Evolutionary conservation across 2,329 filamentous ascomycete genomes (phyloP), one percentile per base, ranked within the genome.

Genomic region (Botrytis pseudocinerea): DNA sequence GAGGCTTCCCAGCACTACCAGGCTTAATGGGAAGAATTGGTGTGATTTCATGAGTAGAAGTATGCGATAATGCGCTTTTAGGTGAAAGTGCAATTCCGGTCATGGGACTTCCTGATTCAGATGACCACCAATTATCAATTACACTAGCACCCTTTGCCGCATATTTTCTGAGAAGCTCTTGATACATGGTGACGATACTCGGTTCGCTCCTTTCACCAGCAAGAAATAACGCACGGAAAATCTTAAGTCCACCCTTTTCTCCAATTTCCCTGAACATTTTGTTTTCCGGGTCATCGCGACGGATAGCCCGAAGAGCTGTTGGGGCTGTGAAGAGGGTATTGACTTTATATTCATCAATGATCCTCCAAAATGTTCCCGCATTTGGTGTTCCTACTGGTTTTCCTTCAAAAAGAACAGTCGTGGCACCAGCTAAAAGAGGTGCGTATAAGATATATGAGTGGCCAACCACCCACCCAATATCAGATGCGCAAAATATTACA

Each of bases 381-480:
- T 97, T 91, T 0, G 95, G 95, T 0, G 94, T 97, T 7, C 94
- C 94, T 20, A 97, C 86, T 0, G 95, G 95, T 77, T 98, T 98
- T n/a, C 95, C 95, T 83, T 98, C 95, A 81, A 94, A 98, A 0
- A 98, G 85, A 1, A 98, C 89, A 0, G 94, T 97, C 1, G 94
- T 91, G 2, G 95, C 94, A 8, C 95, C 95, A 0, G 92, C 89
- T 2, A 98, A 87, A 9, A 98, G 87, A 20, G 95, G 95, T 6
- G 90, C 95, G 80, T 98, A 98, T 20, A 97, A 85, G 75, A 97
- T 97, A 80, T 96, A 98, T 9, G 90, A 92, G 80, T 94, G 90
- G 4, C 93, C 93, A 0, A 96, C 93, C 0, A 95, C 93, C 95
- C 95, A 98, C 46, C 95, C 95, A 73, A 98, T 95, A 79, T 98